Percentiles rank a stretch among this genome's conserved stretches.
Evolutionary conservation across 345 rosid species (phyloP).

Genomic region (Chamaenerion angustifolium): DNA sequence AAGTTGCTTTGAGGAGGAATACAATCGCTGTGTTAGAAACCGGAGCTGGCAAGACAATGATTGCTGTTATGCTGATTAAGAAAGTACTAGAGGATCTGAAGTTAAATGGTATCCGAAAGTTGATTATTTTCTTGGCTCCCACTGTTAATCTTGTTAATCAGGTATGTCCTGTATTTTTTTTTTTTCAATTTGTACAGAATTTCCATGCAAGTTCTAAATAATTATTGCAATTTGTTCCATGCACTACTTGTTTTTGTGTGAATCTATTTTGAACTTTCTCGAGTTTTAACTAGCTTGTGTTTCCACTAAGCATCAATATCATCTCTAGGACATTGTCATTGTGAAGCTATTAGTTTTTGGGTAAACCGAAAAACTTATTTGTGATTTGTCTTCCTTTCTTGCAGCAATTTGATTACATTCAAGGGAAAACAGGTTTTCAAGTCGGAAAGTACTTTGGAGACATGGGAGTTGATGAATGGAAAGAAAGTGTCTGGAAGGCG

Average conservation of each 20-base stretch:
- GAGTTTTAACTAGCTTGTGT: no score
- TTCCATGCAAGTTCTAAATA: no score
- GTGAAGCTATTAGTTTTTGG: no score
- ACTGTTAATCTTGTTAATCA: slow-evolving; percentile 68
- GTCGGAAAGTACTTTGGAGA: slow-evolving; percentile 70
- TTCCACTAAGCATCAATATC: no score
- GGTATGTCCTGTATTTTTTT: slow-evolving; percentile 19
- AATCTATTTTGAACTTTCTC: no score
- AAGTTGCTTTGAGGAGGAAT: slow-evolving; percentile 56
- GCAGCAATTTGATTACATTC: slow-evolving; percentile 68
- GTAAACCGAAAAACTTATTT: no score
- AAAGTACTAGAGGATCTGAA: slow-evolving; percentile 22
- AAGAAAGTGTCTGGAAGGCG: slow-evolving; percentile 40
- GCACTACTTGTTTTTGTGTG: no score
- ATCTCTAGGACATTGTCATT: no score
- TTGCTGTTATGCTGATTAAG: slow-evolving; percentile 51
- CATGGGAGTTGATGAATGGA: slow-evolving; percentile 69
- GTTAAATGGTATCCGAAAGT: slow-evolving; percentile 24
- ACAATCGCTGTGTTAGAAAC: slow-evolving; percentile 63
- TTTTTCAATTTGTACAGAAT: no score
- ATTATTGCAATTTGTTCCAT: no score
- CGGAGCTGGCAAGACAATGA: slow-evolving; percentile 57
- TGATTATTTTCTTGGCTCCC: slow-evolving; percentile 65
- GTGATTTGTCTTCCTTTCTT: slow-evolving; percentile 5
- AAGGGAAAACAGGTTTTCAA: slow-evolving; percentile 20